Percentiles rank a stretch among this genome's conserved stretches.
phyloP scores from a whole-genome alignment of 2,329 filamentous ascomycete genomes.

The Sarocladium kiliense region DNA sequence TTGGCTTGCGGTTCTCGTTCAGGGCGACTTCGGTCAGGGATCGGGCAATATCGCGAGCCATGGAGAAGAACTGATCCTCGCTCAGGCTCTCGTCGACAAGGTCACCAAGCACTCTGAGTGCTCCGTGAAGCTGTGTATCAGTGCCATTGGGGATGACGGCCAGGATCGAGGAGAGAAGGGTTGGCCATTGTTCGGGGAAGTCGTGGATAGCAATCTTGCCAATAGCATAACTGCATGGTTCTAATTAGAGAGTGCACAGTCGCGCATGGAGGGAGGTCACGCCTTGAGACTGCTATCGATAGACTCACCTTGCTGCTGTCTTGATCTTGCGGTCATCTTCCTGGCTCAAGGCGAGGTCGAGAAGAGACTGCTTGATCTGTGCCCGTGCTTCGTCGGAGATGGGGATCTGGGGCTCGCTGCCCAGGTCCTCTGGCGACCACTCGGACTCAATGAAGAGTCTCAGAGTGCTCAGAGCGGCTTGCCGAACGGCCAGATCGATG shows the following conservation, averaged over 20 bases:
- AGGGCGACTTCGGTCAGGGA: slow-evolving; percentile 78
- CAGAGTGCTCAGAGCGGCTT: slow-evolving; percentile 74
- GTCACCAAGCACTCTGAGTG: slow-evolving; percentile 81
- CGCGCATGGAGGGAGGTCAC: too few species aligned
- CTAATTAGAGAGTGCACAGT: too few species aligned
- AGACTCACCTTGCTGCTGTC: slow-evolving; percentile 71
- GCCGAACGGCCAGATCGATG: slow-evolving; percentile 69
- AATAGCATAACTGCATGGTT: slow-evolving; percentile 57
- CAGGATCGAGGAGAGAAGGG: slow-evolving; percentile 75
- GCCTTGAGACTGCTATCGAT: too few species aligned
- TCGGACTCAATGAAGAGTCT: slow-evolving; percentile 79
- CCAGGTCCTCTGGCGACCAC: slow-evolving; percentile 74
- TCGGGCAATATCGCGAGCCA: slow-evolving; percentile 80
- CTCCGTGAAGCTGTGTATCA: slow-evolving; percentile 80
- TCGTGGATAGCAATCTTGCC: slow-evolving; percentile 92
- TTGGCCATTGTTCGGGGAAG: slow-evolving; percentile 94
- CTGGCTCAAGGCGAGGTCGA: slow-evolving; percentile 70
- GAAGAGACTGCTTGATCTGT: slow-evolving; percentile 65
- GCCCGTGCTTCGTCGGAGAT: slow-evolving; percentile 70
- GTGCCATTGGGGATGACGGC: slow-evolving; percentile 69
- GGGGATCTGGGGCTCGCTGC: slow-evolving; percentile 56
- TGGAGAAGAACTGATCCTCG: slow-evolving; percentile 90
- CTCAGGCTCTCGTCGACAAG: slow-evolving; percentile 90
- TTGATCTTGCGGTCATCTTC: slow-evolving; percentile 83
- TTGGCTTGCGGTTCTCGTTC: slow-evolving; percentile 67